Conservation (phyloP, 2,329 filamentous ascomycete genomes). For the Colletotrichum navitas region DNA sequence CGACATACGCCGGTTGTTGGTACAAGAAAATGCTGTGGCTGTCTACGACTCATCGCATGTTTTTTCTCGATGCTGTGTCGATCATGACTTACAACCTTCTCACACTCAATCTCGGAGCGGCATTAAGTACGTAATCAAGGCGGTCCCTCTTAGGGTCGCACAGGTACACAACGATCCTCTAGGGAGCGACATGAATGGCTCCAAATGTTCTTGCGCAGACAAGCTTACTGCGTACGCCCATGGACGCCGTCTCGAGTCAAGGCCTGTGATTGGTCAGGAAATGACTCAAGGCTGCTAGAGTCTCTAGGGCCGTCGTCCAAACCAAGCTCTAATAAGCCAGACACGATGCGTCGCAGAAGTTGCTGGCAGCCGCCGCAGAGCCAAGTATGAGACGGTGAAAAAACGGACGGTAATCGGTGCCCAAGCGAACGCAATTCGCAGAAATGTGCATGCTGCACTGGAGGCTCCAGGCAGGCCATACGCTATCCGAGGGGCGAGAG, state of each 20-base stretch:
- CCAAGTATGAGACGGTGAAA: conserved; percentile 19
- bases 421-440: neutral
- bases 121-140: no score
- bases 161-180: no score
- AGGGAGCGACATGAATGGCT: neutral
- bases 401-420: neutral
- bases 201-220: neutral
- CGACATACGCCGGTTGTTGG: conserved; percentile 7
- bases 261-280: neutral
- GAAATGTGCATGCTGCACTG: neutral
- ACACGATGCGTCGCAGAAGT: conserved; percentile 25
- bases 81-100: neutral
- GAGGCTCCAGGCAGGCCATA: neutral
- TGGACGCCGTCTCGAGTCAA: conserved; percentile 22
- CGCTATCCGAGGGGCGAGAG: no score
- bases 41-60: conserved; percentile 22
- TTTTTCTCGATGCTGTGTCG: conserved; percentile 1
- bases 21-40: conserved; percentile 5
- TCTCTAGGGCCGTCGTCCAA: conserved; percentile 26
- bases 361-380: conserved; percentile 18
- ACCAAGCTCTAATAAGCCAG: conserved; percentile 13
- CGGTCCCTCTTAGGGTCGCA: no score
- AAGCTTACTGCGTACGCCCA: conserved; percentile 6
- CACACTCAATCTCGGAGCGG: neutral
- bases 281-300: conserved; percentile 24